Evolutionary conservation across 2,329 filamentous ascomycete genomes (phyloP).

Genomic region (Ophiostoma montium): DNA sequence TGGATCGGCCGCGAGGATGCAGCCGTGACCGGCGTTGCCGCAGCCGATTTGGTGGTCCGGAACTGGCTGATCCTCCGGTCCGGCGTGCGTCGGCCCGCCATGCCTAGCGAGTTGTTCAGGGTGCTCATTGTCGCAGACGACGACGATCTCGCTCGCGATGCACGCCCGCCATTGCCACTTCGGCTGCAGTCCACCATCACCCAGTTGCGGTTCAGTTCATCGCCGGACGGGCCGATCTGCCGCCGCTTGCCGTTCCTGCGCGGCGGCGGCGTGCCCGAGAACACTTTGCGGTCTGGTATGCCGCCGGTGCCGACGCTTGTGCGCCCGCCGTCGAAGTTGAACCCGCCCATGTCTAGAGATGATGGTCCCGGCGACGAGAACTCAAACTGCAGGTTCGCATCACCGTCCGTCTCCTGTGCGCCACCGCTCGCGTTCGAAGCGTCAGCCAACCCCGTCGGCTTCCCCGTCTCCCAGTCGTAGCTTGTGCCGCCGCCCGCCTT

Average conservation of each 20-base stretch:
- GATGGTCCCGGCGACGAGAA: neutral
- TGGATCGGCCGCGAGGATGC: conserved; percentile 29
- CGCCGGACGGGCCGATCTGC: conserved; percentile 35
- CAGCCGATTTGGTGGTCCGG: conserved; percentile 3
- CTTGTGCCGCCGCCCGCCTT: conserved; percentile 68
- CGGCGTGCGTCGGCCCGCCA: neutral
- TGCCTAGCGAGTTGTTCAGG: neutral
- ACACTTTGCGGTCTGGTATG: neutral
- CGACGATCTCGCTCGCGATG: neutral
- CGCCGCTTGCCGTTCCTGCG: conserved; percentile 37
- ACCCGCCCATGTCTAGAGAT: neutral
- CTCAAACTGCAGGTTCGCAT: neutral
- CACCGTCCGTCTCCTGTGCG: neutral
- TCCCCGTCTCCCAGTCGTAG: conserved; percentile 33
- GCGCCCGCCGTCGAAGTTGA: neutral
- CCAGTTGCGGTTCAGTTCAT: conserved; percentile 54
- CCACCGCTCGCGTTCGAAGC: too few species aligned
- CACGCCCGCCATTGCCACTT: neutral
- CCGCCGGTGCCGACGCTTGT: neutral
- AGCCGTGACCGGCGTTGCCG: conserved; percentile 17
- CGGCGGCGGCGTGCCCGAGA: conserved; percentile 5
- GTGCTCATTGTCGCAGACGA: neutral
- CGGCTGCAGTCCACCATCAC: conserved; percentile 43
- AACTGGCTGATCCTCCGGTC: conserved; percentile 8
- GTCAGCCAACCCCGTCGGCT: conserved; percentile 12